Evolutionary conservation across 495 filamentous ascomycete species (phyloP), one percentile per base, ranked within the genome.

Genomic region (Achaetomiella virescens): DNA sequence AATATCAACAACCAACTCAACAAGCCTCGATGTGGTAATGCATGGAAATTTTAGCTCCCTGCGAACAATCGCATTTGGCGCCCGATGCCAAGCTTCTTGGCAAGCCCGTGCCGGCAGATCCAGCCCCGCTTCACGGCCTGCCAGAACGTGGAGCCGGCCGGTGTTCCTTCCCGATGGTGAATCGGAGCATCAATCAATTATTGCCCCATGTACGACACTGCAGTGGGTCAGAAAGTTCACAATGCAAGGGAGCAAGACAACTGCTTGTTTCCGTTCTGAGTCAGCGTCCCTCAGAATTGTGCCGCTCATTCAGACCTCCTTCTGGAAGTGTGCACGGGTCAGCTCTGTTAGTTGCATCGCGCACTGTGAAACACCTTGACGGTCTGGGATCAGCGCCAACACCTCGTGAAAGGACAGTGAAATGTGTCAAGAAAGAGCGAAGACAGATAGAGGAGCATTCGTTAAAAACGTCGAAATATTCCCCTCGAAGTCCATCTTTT

Each of bases 51-150:
- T 59, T 59, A 54, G 50, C 50, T 36, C 38, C 45, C 18, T 15
- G 17, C 46, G 6, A 31, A 43, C 27, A 29, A 31, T 5, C 11
- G 31, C 21, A 31, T 14, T n/a, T 25, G 31, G 47, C 21, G 10
- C 40, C 45, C 24, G 38, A 45, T 54, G 57, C 57, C 57, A 59
- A 59, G 57, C 8, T 2, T 18, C 46, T 33, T 48, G 38, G 46
- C 46, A 48, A 53, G 38, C 55, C 37, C 37, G 40, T 33, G 38
- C 50, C 51, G 56, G 51, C 36, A 54, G 57, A 54, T 54, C 50
- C 37, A 48, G 35, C 27, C 56, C 48, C 48, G 33, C 43, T 47
- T 31, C 9, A 31, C n/a, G 9, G 9, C 27, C 9, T 9, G 5
- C 27, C 5, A 31, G 27, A 31, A 31, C 27, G 27, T n/a, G n/a